Conservation (phyloP, 441 rosid genomes). For the Adansonia madagascariensis region DNA sequence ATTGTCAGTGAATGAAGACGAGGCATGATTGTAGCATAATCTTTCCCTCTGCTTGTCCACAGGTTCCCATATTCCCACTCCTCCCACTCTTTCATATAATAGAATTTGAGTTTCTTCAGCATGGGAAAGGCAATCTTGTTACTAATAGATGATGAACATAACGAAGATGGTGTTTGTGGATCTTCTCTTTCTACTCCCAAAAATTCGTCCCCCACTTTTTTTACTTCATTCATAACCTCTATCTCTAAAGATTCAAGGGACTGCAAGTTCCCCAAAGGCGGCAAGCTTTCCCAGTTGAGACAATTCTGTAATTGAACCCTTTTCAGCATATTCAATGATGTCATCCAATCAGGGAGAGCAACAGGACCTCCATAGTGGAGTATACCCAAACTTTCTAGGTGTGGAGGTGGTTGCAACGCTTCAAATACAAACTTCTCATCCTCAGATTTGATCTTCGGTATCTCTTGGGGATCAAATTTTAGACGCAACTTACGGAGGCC, state of each 20-base stretch:
- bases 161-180: not conserved
- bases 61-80: constrained; percentile 27
- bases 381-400: not conserved
- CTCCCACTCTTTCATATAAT: constrained; percentile 18
- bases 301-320: constrained; percentile 15
- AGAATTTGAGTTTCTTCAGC: constrained; percentile 8
- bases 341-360: constrained; percentile 5
- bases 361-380: not conserved
- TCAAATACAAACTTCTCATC: not conserved
- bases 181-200: constrained; percentile 7
- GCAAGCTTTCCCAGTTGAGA: constrained; percentile 10
- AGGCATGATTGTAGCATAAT: constrained; percentile 20
- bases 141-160: not conserved
- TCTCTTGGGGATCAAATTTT: constrained; percentile 7
- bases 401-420: constrained; percentile 7
- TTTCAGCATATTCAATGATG: not conserved
- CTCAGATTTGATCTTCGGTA: not conserved
- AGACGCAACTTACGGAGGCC: not conserved
- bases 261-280: constrained; percentile 19
- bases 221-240: constrained; percentile 1
- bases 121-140: constrained; percentile 18
- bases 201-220: constrained; percentile 22
- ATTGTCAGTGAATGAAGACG: constrained; percentile 16
- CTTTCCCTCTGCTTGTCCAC: not conserved
- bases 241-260: constrained; percentile 20